Conservation (phyloP, 2,329 filamentous ascomycete genomes). For the Stagonosporopsis rhizophila region DNA sequence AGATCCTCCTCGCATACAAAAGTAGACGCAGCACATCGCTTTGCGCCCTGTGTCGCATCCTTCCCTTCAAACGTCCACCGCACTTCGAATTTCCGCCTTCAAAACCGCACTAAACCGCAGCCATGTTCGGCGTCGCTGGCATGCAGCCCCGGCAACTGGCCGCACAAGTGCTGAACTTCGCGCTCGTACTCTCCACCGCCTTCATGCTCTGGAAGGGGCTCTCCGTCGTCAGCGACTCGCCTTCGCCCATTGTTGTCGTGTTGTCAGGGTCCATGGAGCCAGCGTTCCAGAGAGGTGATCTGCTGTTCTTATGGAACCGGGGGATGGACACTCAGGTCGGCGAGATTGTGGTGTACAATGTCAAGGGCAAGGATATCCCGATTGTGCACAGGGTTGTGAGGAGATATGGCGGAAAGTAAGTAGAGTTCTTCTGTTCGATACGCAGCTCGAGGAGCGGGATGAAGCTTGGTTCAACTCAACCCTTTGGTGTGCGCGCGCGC, state of each 20-base stretch:
- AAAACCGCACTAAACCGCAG: conserved; percentile 22
- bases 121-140: conserved; percentile 58
- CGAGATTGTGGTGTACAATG: conserved; percentile 82
- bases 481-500: background rate
- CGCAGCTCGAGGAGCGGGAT: background rate
- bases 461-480: background rate
- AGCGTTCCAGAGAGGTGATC: conserved; percentile 78
- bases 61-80: background rate
- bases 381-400: conserved; percentile 94
- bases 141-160: conserved; percentile 81
- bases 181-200: conserved; percentile 84
- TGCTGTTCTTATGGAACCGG: conserved; percentile 79
- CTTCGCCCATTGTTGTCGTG: conserved; percentile 79
- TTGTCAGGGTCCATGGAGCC: conserved; percentile 85
- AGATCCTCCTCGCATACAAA: background rate
- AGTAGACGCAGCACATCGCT: background rate
- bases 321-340: conserved; percentile 69
- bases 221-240: conserved; percentile 73
- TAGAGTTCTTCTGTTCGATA: background rate
- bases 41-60: background rate
- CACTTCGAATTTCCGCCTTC: background rate
- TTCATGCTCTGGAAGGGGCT: conserved; percentile 95
- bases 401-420: conserved; percentile 66
- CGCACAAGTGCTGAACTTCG: conserved; percentile 87
- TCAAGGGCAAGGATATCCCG: conserved; percentile 92